Evolutionary conservation across 2,329 filamentous ascomycete genomes (phyloP), one percentile per base, ranked within the genome.

Genomic region (Cercospora nicotianae): DNA sequence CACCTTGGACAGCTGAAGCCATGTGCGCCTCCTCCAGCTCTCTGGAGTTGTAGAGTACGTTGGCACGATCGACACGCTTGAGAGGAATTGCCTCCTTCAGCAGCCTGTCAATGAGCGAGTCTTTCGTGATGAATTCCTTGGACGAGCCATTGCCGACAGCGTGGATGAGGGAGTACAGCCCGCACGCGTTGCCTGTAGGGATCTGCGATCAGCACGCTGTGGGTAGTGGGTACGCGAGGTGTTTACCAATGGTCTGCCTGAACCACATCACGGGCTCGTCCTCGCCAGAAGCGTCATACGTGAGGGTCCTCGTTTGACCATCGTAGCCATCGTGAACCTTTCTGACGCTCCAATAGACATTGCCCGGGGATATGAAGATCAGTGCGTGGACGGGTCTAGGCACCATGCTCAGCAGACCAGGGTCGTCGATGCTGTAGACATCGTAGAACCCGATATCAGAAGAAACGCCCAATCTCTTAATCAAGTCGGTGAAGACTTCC

Each of bases 201-300:
- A 31, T 13, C 31, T 55, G 23, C 30, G 12, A 2, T 57, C 51
- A 59, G 36, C 23, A 45, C 30, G 23, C 18, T 53, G 33, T 30
- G 23, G 30, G 20, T 8, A 16, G 18, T n/a, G 20, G 12, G 31
- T 13, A n/a, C n/a, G 88, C 87, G n/a, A 20, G 48, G 6, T 23
- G 23, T 8, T 31, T 57, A 64, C 62, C 62, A 58, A 64, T 64
- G 1, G 84, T 88, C 71, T 89, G 87, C 68, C 81, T 83, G 75
- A 86, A 87, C 86, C 86, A 89, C 23, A 87, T 77, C 4, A 87
- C 81, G 0, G 85, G 84, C 67, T 88, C 85, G 1, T 79, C 70
- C 0, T 79, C 75, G 23, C 86, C 86, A 20, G 73, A 81, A 30
- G 81, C 81, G 3, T 79, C 71, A 71, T 88, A 87, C 10, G 69